phyloP scores from a whole-genome alignment of 495 filamentous ascomycete species.

The Amorphotheca resinae region DNA sequence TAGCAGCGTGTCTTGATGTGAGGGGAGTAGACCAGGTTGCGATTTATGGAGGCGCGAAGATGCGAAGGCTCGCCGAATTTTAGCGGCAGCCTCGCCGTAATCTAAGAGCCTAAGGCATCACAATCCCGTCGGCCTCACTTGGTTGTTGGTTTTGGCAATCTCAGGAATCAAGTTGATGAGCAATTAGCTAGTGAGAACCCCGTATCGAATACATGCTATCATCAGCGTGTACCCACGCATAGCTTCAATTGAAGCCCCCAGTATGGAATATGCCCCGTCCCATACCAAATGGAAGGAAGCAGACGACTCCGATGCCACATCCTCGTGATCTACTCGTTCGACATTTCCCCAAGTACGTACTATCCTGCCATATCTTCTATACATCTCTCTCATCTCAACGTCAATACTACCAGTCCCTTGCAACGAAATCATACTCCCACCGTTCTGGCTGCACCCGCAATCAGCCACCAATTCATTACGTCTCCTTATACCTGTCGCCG shows the following conservation, averaged over 20 bases:
- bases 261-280: conserved; percentile 4
- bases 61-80: background rate
- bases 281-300: conserved; percentile 3
- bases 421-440: background rate
- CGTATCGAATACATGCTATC: conserved; percentile 13
- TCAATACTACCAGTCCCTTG: background rate
- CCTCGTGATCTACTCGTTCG: conserved; percentile 12
- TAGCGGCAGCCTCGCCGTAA: background rate
- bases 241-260: conserved; percentile 6
- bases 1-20: background rate
- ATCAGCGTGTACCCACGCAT: conserved; percentile 17
- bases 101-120: background rate
- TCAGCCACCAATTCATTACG: conserved; percentile 10
- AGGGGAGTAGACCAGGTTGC: background rate
- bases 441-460: background rate
- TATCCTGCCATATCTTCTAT: conserved; percentile 13
- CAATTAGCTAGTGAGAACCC: no score
- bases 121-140: no score
- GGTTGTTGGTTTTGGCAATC: no score
- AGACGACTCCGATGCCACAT: conserved; percentile 6
- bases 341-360: conserved; percentile 7
- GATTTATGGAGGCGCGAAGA: background rate
- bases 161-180: no score
- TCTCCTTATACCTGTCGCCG: conserved; percentile 5
- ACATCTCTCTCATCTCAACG: conserved; percentile 1